Percentiles rank a stretch among this genome's conserved stretches.
phyloP scores from a whole-genome alignment of 169 alveolate genomes.

The Plasmodium yoelii region DNA sequence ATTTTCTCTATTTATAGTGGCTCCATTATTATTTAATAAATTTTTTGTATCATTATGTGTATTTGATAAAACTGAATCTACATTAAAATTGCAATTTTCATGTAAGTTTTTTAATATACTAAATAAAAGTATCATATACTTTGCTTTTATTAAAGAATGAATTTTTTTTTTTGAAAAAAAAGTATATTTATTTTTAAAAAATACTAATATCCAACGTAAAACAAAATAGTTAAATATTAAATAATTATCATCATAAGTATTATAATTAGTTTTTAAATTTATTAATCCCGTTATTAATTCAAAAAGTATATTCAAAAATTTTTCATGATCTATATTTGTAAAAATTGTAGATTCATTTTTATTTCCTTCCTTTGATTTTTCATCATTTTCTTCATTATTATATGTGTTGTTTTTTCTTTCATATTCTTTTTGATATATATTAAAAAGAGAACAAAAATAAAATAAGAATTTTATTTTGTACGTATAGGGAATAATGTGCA shows the following conservation, averaged over 20 bases:
- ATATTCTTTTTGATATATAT: slow-evolving; percentile 50
- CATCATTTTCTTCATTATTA: background rate
- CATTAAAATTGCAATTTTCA: slow-evolving; percentile 14
- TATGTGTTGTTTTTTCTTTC: slow-evolving; percentile 3
- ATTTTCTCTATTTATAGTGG: background rate
- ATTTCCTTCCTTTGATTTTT: background rate
- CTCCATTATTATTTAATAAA: background rate
- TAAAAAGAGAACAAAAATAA: slow-evolving; percentile 66
- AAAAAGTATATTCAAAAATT: slow-evolving; percentile 39
- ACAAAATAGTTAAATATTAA: slow-evolving; percentile 38
- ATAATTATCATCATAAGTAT: slow-evolving; percentile 52
- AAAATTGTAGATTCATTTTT: slow-evolving; percentile 1
- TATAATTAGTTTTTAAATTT: slow-evolving; percentile 41
- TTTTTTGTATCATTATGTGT: too few species aligned
- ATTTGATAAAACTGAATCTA: too few species aligned
- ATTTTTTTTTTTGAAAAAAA: slow-evolving; percentile 37
- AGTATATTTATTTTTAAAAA: slow-evolving; percentile 34
- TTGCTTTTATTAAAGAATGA: slow-evolving; percentile 15
- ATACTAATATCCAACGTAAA: slow-evolving; percentile 68
- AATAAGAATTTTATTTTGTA: slow-evolving; percentile 52
- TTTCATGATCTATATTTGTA: slow-evolving; percentile 21
- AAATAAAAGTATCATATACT: slow-evolving; percentile 41
- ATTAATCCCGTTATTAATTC: slow-evolving; percentile 46
- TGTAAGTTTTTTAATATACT: slow-evolving; percentile 26
- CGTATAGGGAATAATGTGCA: slow-evolving; percentile 35